Base-by-base conservation (phyloP, 2,329 filamentous ascomycete species). In the Paramyrothecium sp. region DNA sequence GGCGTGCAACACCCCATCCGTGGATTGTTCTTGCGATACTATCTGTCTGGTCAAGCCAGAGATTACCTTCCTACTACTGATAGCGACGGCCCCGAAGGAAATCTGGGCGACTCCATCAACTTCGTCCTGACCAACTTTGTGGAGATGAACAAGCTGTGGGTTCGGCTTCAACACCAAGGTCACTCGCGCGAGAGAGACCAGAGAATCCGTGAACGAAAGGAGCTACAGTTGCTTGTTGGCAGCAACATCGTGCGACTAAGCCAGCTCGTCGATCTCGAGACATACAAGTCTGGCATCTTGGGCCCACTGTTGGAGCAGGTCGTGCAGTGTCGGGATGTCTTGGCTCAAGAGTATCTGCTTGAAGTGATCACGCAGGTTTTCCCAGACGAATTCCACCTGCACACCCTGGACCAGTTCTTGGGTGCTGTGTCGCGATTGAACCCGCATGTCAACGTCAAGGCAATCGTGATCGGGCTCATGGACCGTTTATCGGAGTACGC, bases 111-210 rank as follows among this genome's bases (percentile, higher is more conserved):
- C 76, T 97, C 93, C 38, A 97, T 99, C 77, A 97, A 92, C 78
- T 99, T 99, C 71, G 89, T 98, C 56, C 79, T 99, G 69, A 99
- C 95, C 59, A 99, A 99, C 69, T 99, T 99, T 70, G 95, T 99
- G 65, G 95, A 99, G 77, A 99, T 99, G 95, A 99, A 99, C 78
- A 99, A 99, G 82, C 83, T 99, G 34, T 99, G 95, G 95, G 95
- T 99, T 61, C 89, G 95, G 48, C 79, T 98, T 69, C 95, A 99
- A 73, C 95, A 99, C 73, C 95, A 99, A 72, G 95, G 95, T 23
- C 95, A 97, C 71, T 99, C 95, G 44, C 85, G 94, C 67, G 95
- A 99, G 75, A 84, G 95, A 54, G 95, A 99, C 62, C 89, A 96
- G 77, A 84, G 95, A 66, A 97, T 92, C 57, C 92, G 95, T 68